A percentile compares a stretch with the other conserved stretches of the same genome.
phyloP scores from a whole-genome alignment of 129 eudicot species.

The Pseudognaphalium luteoalbum region DNA sequence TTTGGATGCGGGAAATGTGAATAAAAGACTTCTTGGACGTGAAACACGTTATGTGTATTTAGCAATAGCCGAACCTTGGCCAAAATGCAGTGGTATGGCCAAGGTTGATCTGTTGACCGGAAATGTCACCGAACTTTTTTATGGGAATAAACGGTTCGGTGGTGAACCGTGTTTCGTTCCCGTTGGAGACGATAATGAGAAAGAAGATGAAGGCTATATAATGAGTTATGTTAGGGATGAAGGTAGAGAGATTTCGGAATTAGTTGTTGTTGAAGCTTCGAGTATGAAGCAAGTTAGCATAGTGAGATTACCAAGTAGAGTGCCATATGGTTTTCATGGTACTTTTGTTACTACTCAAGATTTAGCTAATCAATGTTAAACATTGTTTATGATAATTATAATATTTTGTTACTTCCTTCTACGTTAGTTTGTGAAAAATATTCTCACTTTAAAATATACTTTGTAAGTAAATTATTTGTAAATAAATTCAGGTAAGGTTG shows the following conservation, averaged over 20 bases:
- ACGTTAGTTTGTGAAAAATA: no score
- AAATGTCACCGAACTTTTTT: conserved; percentile 38
- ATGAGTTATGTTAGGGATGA: conserved; percentile 71
- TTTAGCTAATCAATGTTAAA: conserved; percentile 29
- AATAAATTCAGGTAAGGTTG: no score
- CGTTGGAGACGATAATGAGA: background rate
- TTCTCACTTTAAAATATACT: no score
- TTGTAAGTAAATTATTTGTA: no score
- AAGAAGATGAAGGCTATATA: conserved; percentile 66
- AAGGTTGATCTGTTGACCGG: conserved; percentile 66
- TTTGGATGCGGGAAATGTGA: conserved; percentile 63
- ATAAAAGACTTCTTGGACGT: conserved; percentile 45
- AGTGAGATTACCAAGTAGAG: conserved; percentile 59
- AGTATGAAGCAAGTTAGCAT: conserved; percentile 48
- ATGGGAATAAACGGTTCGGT: conserved; percentile 49
- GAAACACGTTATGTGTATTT: conserved; percentile 50
- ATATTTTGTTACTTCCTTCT: no score
- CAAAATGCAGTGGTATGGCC: conserved; percentile 70
- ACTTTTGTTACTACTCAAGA: conserved; percentile 60
- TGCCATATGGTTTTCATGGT: conserved; percentile 87
- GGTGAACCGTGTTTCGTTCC: conserved; percentile 80
- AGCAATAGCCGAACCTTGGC: conserved; percentile 88
- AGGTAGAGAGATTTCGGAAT: conserved; percentile 43
- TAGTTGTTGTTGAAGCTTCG: conserved; percentile 55
- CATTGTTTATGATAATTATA: no score